phyloP scores from a whole-genome alignment of 1,284 basidiomycete species.

The Trametes pubescens region DNA sequence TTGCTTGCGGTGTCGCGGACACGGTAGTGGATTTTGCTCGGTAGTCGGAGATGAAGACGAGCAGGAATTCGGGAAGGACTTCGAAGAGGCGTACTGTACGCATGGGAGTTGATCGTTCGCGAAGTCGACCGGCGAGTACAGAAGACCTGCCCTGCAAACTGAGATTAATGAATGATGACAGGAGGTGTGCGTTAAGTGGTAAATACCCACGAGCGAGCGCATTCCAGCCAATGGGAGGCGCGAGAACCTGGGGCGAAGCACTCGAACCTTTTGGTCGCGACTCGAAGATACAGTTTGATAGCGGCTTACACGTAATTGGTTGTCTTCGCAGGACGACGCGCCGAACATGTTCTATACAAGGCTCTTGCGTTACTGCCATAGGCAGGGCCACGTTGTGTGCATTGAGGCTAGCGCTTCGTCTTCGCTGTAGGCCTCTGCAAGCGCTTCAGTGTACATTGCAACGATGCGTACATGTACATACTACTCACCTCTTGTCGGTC shows the following conservation, averaged over 20 bases:
- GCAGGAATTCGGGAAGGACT: conserved; percentile 19
- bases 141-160: conserved; percentile 23
- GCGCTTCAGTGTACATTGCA: background rate
- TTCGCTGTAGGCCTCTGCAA: too few relatives aligned
- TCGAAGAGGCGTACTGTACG: conserved; percentile 16
- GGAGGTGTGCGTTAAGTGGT: conserved; percentile 18
- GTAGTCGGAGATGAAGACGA: conserved; percentile 26
- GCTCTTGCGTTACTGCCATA: background rate
- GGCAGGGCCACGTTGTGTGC: background rate
- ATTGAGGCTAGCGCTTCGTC: background rate
- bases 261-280: conserved; percentile 22
- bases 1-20: background rate
- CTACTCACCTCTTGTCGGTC: background rate
- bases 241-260: conserved; percentile 23
- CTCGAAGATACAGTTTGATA: conserved; percentile 25
- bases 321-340: conserved; percentile 5
- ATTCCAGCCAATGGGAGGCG: conserved; percentile 19
- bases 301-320: conserved; percentile 29
- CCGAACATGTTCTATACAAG: conserved; percentile 2
- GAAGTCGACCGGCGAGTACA: conserved; percentile 18
- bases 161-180: conserved; percentile 29
- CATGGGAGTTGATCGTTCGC: conserved; percentile 22
- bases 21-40: conserved; percentile 24
- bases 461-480: background rate
- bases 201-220: conserved; percentile 24